These are phyloP conservation scores for Ceratocystis colombiana DNA, from an alignment of 2,329 filamentous ascomycete genomes.

Conservation along the genomic window DNA sequence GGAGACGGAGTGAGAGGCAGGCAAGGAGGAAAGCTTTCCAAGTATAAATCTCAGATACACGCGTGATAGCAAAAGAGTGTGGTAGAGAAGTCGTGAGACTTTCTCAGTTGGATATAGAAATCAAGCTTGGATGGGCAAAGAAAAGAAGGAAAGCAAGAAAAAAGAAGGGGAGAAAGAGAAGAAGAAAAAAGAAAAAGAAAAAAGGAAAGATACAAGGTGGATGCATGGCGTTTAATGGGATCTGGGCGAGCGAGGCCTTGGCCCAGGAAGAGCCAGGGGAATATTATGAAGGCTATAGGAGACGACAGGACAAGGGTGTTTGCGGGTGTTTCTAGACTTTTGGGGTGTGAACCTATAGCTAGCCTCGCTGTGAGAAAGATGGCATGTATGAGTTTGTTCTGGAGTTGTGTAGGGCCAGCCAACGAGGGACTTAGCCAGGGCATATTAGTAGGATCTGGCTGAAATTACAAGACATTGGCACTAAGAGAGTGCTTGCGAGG, in stretches of 20 bases:
- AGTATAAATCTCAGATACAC: background rate
- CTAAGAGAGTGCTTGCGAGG: background rate
- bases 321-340: background rate
- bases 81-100: conserved; percentile 22
- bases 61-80: conserved; percentile 20
- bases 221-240: conserved; percentile 24
- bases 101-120: conserved; percentile 25
- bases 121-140: conserved; percentile 20
- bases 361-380: background rate
- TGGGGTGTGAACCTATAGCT: background rate
- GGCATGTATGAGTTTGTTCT: background rate
- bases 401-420: background rate
- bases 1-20: background rate
- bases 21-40: conserved; percentile 2
- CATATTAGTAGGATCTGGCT: conserved; percentile 1
- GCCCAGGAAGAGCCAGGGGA: conserved; percentile 16
- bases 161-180: conserved; percentile 8
- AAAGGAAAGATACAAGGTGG: conserved; percentile 13
- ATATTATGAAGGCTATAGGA: conserved; percentile 3
- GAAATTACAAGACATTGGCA: conserved; percentile 15
- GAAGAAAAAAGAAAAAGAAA: conserved; percentile 17
- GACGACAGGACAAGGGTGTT: background rate
- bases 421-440: background rate
- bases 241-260: conserved; percentile 21
- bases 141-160: conserved; percentile 10